Evolutionary conservation across 306 rosid species (phyloP).

Genomic region (Phaseolus lunatus): DNA sequence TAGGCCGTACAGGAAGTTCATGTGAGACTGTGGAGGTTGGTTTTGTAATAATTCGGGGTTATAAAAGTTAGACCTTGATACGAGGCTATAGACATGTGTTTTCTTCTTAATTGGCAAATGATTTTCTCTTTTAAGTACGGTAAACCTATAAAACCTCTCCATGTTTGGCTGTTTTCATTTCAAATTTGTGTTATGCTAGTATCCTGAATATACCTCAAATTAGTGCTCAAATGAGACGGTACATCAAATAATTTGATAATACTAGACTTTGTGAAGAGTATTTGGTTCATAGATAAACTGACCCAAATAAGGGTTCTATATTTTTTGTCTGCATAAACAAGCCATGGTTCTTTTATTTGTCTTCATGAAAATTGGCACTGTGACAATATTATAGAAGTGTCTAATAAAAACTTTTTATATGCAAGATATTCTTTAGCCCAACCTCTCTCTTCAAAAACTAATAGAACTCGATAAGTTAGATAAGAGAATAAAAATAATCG

Average conservation of each 20-base stretch:
- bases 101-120: constrained; percentile 38
- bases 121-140: no score
- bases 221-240: no score
- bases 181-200: constrained; percentile 34
- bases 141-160: constrained; percentile 22
- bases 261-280: no score
- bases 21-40: constrained; percentile 51
- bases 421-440: no score
- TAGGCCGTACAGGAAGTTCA: constrained; percentile 83
- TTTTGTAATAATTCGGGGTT: constrained; percentile 53
- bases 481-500: neutral
- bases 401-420: no score
- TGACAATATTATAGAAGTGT: no score
- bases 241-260: no score
- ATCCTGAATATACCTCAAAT: neutral
- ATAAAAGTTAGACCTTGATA: constrained; percentile 40
- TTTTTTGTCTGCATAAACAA: neutral
- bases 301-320: neutral
- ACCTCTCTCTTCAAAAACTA: neutral
- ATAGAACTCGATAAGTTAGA: neutral
- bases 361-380: no score
- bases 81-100: constrained; percentile 39
- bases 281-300: neutral
- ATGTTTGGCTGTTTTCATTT: constrained; percentile 15
- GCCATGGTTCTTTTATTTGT: neutral